Base-by-base conservation (phyloP, 2,329 filamentous ascomycete species). In the Orbilia brochopaga region DNA sequence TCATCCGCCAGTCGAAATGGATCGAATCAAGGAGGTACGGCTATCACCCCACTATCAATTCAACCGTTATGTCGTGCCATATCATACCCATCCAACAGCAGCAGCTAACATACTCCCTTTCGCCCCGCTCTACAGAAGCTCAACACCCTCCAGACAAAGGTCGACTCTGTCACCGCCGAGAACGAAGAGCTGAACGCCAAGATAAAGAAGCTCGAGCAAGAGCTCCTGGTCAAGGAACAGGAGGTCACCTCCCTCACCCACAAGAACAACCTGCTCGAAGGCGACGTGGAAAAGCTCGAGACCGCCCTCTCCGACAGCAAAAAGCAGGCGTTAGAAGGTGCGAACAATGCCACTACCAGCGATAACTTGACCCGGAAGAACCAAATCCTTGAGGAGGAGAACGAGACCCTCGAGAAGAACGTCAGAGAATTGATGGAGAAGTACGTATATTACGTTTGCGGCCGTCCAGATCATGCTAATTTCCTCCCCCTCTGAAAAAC, bases 391-490 rank as follows among this genome's bases (percentile, higher is more conserved):
- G 94, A 99, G 84, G 93, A 97, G 83, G 94, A 99, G 84, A 92
- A 92, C 77, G 94, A 99, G 83, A 87, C 93, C 81, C 91, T 92
- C 77, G 94, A 97, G 83, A 94, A 92, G 88, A 95, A 91, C 76
- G 85, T 97, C 80, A 90, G 93, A 80, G 94, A 97, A 84, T 90
- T 92, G 79, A 97, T 96, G 83, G 94, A 99, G 84, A 97, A 97
- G 94, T 99, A 88, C 32, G 55, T 57, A 32, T 32, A 19, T 40
- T 24, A 24, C 54, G 55, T 75, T 75, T 30, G 75, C 74, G 74
- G 58, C 75, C 74, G 40, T 62, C 56, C 59, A 70, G 66, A 64
- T 19, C 35, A 37, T 66, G 27, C 56, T 70, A 64, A 73, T 32
- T 17, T 35, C n/a, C 30, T 37, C 19, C 27, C 30, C 17, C 44